These are phyloP conservation scores for Fusarium sulawesiense DNA, from an alignment of 2,329 filamentous ascomycete genomes.

Conservation along the genomic window DNA sequence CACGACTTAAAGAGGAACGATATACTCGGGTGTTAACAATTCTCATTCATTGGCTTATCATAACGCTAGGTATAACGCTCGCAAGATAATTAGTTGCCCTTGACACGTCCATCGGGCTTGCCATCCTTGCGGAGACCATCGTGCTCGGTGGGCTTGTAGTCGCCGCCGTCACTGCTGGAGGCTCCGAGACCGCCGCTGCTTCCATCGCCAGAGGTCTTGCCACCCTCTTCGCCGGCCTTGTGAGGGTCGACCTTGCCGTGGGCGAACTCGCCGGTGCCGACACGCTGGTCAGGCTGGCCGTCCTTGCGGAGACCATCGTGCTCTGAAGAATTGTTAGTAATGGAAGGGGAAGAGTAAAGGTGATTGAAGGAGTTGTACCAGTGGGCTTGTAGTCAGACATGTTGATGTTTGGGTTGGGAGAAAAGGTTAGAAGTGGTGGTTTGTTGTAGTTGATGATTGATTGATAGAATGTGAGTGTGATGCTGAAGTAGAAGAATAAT, in stretches of 20 bases:
- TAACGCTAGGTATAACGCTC: neutral
- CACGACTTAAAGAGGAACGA: fast-evolving
- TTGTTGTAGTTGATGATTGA: neutral
- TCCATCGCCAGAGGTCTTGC: conserved; percentile 27
- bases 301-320: conserved; percentile 43
- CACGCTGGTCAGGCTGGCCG: conserved; percentile 36
- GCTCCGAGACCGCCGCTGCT: conserved; percentile 7
- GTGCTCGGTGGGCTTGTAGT: conserved; percentile 34
- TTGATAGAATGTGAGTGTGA: neutral
- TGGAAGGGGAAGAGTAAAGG: fast-evolving
- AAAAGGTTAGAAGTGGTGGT: neutral
- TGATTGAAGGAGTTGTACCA: neutral
- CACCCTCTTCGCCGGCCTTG: conserved; percentile 33
- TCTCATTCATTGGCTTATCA: neutral
- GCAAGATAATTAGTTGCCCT: conserved; percentile 16
- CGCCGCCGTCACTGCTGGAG: conserved; percentile 6
- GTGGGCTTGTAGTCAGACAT: conserved; percentile 35
- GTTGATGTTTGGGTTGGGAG: neutral
- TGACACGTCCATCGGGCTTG: conserved; percentile 25
- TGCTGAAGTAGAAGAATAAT: neutral
- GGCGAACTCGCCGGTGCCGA: conserved; percentile 41
- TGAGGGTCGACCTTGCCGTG: conserved; percentile 41
- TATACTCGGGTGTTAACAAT: neutral
- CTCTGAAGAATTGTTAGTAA: conserved; percentile 3
- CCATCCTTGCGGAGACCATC: conserved; percentile 30